A percentile compares a stretch with the other conserved stretches of the same genome.
Conservation (phyloP, 257 asterid genomes). For the Solanum habrochaites region DNA sequence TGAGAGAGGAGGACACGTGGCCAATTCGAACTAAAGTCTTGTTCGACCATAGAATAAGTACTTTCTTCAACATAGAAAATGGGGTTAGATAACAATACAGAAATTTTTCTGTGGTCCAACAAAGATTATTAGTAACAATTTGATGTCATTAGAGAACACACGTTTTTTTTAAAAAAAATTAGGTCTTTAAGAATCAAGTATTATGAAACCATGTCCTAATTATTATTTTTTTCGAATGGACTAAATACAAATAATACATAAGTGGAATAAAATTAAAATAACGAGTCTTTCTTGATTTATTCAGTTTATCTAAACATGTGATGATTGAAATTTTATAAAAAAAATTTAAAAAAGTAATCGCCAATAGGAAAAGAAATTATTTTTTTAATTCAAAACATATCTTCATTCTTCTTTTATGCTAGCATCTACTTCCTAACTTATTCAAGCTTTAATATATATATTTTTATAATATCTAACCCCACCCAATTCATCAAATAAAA, state of each 20-base stretch:
- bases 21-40: not conserved
- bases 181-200: not conserved
- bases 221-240: too few species aligned
- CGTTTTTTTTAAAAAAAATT: too few species aligned
- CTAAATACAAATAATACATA: not conserved
- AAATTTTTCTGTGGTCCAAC: not conserved
- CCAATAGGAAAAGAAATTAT: not conserved
- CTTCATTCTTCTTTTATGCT: not conserved
- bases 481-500: not conserved
- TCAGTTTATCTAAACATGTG: not conserved
- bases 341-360: too few species aligned
- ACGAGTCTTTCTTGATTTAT: not conserved
- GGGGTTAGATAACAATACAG: not conserved
- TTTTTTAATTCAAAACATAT: not conserved
- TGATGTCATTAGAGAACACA: not conserved
- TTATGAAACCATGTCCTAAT: not conserved
- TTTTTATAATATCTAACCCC: not conserved
- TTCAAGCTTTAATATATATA: not conserved
- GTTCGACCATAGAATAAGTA: not conserved
- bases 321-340: not conserved
- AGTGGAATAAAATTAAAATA: not conserved
- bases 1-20: not conserved
- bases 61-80: not conserved
- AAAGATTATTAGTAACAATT: not conserved
- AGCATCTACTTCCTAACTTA: not conserved